These are phyloP conservation scores for Penicillium ochrochloron DNA, from an alignment of 495 filamentous ascomycete species.

Conservation along the genomic window DNA sequence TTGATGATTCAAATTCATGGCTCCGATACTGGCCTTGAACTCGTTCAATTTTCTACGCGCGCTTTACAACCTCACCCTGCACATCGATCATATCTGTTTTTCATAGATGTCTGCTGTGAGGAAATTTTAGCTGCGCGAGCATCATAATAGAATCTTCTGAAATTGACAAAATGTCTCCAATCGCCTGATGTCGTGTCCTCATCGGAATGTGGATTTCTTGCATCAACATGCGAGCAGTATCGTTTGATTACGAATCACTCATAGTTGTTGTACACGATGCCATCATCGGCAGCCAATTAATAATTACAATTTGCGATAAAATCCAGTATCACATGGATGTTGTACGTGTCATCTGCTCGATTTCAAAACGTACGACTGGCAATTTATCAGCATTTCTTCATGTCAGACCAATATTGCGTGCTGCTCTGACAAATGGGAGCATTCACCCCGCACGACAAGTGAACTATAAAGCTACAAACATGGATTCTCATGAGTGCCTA, in stretches of 20 bases:
- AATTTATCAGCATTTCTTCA: conserved; percentile 38
- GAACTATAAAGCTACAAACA: conserved; percentile 18
- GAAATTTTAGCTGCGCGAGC: no score
- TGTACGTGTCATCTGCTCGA: conserved; percentile 10
- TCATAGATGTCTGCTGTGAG: no score
- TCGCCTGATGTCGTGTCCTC: no score
- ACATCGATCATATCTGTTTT: no score
- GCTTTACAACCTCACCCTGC: no score
- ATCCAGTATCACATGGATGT: background rate
- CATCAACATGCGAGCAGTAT: no score
- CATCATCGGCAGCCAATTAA: background rate
- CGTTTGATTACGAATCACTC: background rate
- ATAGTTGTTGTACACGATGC: background rate
- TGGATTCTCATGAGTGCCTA: background rate
- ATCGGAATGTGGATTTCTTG: no score
- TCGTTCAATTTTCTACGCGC: background rate
- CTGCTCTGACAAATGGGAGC: conserved; percentile 40
- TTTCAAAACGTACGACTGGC: conserved; percentile 4
- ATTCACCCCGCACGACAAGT: conserved; percentile 25
- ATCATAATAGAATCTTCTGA: no score
- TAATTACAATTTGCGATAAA: background rate
- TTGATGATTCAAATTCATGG: background rate
- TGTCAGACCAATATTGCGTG: conserved; percentile 40
- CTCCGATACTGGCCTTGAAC: background rate
- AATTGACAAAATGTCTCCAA: no score